Evolutionary conservation across 139 green algal genomes (phyloP).

Genomic region (Auxenochlorella protothecoides): DNA sequence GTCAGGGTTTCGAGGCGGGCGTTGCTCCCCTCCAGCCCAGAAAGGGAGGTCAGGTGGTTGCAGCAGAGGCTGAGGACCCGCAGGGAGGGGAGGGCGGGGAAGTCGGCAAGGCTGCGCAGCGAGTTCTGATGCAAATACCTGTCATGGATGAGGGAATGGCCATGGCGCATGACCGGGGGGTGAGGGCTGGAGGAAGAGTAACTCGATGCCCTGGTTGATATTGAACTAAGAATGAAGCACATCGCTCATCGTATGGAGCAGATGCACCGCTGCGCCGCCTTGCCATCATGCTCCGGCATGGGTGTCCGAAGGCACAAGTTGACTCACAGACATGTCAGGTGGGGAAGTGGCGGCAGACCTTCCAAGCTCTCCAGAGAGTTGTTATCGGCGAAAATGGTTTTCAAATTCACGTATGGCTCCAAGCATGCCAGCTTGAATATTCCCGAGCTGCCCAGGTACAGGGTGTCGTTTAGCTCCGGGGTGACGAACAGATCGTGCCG

Average conservation of each 20-base stretch:
- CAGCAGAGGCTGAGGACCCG: too few relatives aligned
- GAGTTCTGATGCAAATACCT: slow-evolving; percentile 82
- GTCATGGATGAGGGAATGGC: background rate
- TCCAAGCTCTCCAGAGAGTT: slow-evolving; percentile 70
- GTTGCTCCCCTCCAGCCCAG: too few relatives aligned
- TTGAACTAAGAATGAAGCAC: too few relatives aligned
- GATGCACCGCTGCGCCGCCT: too few relatives aligned
- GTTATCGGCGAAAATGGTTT: slow-evolving; percentile 75
- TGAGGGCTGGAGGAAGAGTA: too few relatives aligned
- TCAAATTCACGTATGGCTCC: slow-evolving; percentile 67
- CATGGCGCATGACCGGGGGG: too few relatives aligned
- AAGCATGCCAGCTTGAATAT: slow-evolving; percentile 35
- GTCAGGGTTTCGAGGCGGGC: too few relatives aligned
- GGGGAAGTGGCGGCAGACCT: slow-evolving; percentile 52
- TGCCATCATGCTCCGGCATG: background rate
- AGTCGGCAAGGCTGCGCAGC: slow-evolving; percentile 34
- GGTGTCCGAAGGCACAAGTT: background rate
- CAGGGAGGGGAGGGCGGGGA: background rate
- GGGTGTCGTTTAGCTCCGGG: slow-evolving; percentile 72
- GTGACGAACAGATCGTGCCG: slow-evolving; percentile 65
- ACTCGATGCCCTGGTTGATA: too few relatives aligned
- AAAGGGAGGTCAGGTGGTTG: too few relatives aligned
- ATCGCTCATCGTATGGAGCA: too few relatives aligned
- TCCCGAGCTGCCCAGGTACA: slow-evolving; percentile 79
- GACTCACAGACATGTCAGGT: slow-evolving; percentile 74